Base-by-base conservation (phyloP, 176 grass and related monocot species). In the Calamus simplicifolius region DNA sequence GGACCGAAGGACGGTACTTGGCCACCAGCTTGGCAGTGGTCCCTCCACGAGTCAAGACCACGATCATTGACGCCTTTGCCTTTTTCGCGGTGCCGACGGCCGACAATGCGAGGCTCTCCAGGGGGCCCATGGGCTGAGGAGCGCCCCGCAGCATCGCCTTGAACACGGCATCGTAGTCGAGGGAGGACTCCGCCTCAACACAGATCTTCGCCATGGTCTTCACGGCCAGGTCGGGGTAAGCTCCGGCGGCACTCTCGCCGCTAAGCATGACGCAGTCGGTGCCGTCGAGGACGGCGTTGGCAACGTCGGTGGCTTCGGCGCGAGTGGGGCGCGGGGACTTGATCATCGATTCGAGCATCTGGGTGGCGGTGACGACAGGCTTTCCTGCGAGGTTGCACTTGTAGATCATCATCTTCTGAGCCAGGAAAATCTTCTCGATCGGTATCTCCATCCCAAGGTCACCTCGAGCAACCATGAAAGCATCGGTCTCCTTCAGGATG, bases 381-480 rank as follows among this genome's bases (percentile, higher is more conserved):
- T 60, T 60, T 2, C 58, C 58, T 2, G 8, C 14, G 18, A 38
- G 58, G 29, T 60, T 60, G 58, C 58, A 60, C n/a, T 60, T 60
- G 58, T 60, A 60, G 58, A 60, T 60, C 58, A 60, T 60, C 58
- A 60, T 60, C 58, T 60, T 60, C 58, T 60, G 58, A 60, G 58
- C 58, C 16, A 60, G 26, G 6, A 60, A 60, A 14, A 60, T 60
- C 16, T 60, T 60, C 27, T 60, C 58, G n/a, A 60, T 16, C 7
- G 58, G 58, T 5, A 60, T 60, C 58, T 60, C 58, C 58, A 60
- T 60, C 28, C 58, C 58, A 30, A 60, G 58, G 30, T 60, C 58
- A 18, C 58, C 58, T 38, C 58, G 58, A 29, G 58, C 58, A 60
- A 60, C 58, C 58, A 60, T 60, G 28, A 60, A 60, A 5, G 58